phyloP scores from a whole-genome alignment of 495 filamentous ascomycete species.

The Haplographium delicatum region DNA sequence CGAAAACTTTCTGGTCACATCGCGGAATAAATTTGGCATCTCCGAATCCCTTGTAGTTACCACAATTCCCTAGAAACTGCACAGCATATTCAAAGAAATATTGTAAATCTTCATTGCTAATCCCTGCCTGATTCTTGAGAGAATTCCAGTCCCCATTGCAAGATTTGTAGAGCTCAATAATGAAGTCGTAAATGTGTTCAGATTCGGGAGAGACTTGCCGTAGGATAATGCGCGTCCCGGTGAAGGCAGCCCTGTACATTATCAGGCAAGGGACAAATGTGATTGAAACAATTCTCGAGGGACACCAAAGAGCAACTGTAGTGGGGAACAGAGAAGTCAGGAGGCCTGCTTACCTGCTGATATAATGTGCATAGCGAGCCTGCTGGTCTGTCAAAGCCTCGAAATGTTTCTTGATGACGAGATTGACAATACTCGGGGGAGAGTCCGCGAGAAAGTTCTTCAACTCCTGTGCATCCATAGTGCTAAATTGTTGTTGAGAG shows the following conservation, averaged over 20 bases:
- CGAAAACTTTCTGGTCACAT: conserved; percentile 58
- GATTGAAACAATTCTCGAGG: too few relatives aligned
- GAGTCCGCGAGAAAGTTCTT: conserved; percentile 83
- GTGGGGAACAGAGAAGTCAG: too few relatives aligned
- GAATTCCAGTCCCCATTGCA: conserved; percentile 73
- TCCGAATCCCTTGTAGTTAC: conserved; percentile 96
- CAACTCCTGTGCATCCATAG: conserved; percentile 24
- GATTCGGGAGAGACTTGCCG: conserved; percentile 89
- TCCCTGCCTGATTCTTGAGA: conserved; percentile 60
- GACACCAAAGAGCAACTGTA: too few relatives aligned
- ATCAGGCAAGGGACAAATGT: too few relatives aligned
- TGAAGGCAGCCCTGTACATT: conserved; percentile 74
- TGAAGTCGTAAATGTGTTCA: conserved; percentile 78
- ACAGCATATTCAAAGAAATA: conserved; percentile 83
- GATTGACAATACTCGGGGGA: conserved; percentile 77
- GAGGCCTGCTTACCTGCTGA: conserved; percentile 72
- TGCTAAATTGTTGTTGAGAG: conserved; percentile 18
- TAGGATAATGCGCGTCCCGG: conserved; percentile 77
- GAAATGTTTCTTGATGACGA: conserved; percentile 88
- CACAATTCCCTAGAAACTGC: conserved; percentile 84
- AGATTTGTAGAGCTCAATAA: conserved; percentile 69
- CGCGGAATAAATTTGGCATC: conserved; percentile 93
- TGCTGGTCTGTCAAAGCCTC: conserved; percentile 69
- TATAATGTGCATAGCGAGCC: conserved; percentile 88
- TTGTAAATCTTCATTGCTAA: conserved; percentile 62